Evolutionary conservation across 2,329 filamentous ascomycete species (phyloP).

Genomic region (Pezicula carpinea): DNA sequence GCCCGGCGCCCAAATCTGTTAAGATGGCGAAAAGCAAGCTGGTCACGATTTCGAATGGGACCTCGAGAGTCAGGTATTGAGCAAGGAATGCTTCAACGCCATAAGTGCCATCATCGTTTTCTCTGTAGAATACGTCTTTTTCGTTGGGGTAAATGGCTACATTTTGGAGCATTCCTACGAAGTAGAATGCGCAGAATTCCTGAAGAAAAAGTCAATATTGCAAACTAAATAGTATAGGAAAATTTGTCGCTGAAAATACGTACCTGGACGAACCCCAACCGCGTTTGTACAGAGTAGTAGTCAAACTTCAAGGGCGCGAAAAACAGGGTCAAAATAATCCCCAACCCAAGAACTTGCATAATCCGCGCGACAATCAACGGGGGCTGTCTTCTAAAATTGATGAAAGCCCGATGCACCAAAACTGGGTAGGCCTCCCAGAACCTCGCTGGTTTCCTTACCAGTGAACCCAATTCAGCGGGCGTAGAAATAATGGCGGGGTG

Average conservation of each 20-base stretch:
- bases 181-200: constrained; percentile 67
- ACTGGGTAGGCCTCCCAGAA: constrained; percentile 62
- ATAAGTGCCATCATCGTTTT: constrained; percentile 71
- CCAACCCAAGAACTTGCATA: constrained; percentile 63
- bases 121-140: constrained; percentile 71
- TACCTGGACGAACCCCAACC: constrained; percentile 61
- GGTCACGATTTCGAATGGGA: constrained; percentile 66
- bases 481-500: constrained; percentile 39
- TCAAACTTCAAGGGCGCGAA: constrained; percentile 67
- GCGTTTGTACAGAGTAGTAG: constrained; percentile 66
- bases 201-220: constrained; percentile 26
- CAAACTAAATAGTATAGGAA: too few species aligned
- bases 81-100: constrained; percentile 66
- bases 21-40: constrained; percentile 63
- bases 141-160: constrained; percentile 70
- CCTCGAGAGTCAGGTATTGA: constrained; percentile 64
- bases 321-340: constrained; percentile 60
- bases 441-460: constrained; percentile 58
- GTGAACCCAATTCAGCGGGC: constrained; percentile 66
- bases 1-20: constrained; percentile 57
- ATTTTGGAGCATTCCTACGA: constrained; percentile 76
- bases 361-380: constrained; percentile 58
- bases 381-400: constrained; percentile 66
- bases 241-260: too few species aligned
- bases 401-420: constrained; percentile 59